phyloP scores from a whole-genome alignment of 305 asterid genomes.

The Fraxinus platypoda region DNA sequence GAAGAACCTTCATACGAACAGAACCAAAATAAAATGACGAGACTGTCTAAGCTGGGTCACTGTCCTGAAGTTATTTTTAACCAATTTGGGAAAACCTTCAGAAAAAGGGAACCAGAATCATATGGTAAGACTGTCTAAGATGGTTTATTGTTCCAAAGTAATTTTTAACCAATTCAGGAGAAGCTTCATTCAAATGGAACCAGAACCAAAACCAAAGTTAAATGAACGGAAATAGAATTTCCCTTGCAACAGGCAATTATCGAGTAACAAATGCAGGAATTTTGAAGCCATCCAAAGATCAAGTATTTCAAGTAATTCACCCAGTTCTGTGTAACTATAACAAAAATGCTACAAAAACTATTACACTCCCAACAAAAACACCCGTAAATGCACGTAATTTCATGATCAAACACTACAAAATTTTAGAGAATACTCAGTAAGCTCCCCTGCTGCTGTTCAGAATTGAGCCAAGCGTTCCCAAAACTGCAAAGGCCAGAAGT shows the following conservation, averaged over 20 bases:
- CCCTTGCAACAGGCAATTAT: background rate
- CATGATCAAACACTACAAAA: background rate
- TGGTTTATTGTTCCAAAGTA: background rate
- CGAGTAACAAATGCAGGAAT: background rate
- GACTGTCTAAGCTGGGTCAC: background rate
- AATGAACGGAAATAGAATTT: background rate
- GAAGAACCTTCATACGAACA: background rate
- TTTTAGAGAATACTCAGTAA: conserved; percentile 28
- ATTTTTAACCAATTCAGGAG: background rate
- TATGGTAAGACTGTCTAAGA: background rate
- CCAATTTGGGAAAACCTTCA: background rate
- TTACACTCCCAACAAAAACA: background rate
- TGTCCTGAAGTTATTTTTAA: background rate
- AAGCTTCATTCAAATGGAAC: background rate
- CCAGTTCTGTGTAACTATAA: background rate
- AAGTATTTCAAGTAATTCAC: background rate
- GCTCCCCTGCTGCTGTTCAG: conserved; percentile 51
- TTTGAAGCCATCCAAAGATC: background rate
- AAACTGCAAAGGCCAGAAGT: conserved; percentile 68
- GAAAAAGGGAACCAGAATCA: background rate
- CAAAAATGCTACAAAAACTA: background rate
- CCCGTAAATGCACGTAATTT: background rate
- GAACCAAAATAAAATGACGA: background rate
- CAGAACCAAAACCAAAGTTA: background rate
- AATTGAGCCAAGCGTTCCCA: conserved; percentile 71